phyloP scores from a whole-genome alignment of 2,329 filamentous ascomycete species.

The Escovopsis sp. region DNA sequence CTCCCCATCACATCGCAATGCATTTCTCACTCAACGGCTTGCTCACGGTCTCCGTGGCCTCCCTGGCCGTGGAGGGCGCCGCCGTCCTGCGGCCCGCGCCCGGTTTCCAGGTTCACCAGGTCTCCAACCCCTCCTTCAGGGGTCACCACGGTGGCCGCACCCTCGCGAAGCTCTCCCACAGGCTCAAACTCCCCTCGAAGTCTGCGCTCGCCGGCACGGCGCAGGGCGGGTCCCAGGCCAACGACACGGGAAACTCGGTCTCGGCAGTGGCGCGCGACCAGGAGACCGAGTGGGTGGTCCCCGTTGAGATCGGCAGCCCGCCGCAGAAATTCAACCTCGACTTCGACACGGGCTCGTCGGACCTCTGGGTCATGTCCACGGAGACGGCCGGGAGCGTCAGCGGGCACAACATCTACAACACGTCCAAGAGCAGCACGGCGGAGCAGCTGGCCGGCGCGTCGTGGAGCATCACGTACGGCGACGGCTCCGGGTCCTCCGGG shows the following conservation, averaged over 20 bases:
- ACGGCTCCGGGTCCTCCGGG: constrained; percentile 26
- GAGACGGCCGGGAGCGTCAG: constrained; percentile 23
- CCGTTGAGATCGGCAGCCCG: constrained; percentile 9
- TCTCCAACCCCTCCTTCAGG: constrained; percentile 1
- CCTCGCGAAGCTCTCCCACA: constrained; percentile 7
- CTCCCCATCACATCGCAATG: neutral
- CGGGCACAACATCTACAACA: constrained; percentile 26
- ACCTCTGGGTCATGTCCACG: constrained; percentile 25
- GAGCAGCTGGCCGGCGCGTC: constrained; percentile 19
- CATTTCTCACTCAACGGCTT: neutral
- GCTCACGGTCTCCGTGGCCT: no score
- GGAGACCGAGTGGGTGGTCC: constrained; percentile 7
- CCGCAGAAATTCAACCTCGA: constrained; percentile 8
- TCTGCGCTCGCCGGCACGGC: no score
- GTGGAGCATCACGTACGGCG: constrained; percentile 31
- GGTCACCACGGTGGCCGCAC: constrained; percentile 6
- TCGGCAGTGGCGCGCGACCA: constrained; percentile 1
- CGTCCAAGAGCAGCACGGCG: constrained; percentile 23
- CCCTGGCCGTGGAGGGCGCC: no score
- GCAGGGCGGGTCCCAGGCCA: neutral
- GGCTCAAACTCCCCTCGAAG: neutral
- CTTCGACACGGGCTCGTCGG: constrained; percentile 13
- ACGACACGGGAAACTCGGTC: constrained; percentile 4
- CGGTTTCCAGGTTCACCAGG: constrained; percentile 3
- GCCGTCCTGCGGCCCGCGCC: neutral